A percentile compares a stretch with the other conserved stretches of the same genome.
Conservation (phyloP, 148 eudicot species). For the Euryodendron excelsum region DNA sequence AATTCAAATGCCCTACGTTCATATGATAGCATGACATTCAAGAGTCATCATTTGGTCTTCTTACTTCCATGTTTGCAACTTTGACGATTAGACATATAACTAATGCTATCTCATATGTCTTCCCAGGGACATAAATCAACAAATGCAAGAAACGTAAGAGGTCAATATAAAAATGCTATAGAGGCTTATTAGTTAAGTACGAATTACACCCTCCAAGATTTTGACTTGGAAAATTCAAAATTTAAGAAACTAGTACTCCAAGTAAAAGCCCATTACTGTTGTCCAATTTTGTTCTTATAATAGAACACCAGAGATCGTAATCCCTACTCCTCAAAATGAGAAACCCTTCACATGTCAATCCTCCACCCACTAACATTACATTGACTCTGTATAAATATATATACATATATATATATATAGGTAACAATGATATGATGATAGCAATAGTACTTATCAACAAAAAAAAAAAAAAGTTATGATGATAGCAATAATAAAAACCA, state of each 20-base stretch:
- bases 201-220: no score
- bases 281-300: neutral
- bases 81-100: neutral
- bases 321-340: neutral
- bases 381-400: neutral
- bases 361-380: neutral
- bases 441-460: neutral
- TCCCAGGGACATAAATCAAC: neutral
- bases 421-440: no score
- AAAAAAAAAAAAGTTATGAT: neutral
- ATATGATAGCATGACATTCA: neutral
- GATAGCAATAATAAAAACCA: neutral
- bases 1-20: neutral
- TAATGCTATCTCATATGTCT: neutral
- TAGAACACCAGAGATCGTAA: neutral
- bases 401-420: no score
- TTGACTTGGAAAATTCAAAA: neutral
- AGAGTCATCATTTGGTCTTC: neutral
- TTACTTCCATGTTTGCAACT: neutral
- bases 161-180: neutral
- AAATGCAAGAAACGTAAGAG: neutral
- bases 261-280: neutral
- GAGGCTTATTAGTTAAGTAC: neutral
- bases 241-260: neutral
- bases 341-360: neutral